A percentile compares a stretch with the other conserved stretches of the same genome.
Conservation (phyloP, 2,329 filamentous ascomycete genomes). For the Cercospora canescens region DNA sequence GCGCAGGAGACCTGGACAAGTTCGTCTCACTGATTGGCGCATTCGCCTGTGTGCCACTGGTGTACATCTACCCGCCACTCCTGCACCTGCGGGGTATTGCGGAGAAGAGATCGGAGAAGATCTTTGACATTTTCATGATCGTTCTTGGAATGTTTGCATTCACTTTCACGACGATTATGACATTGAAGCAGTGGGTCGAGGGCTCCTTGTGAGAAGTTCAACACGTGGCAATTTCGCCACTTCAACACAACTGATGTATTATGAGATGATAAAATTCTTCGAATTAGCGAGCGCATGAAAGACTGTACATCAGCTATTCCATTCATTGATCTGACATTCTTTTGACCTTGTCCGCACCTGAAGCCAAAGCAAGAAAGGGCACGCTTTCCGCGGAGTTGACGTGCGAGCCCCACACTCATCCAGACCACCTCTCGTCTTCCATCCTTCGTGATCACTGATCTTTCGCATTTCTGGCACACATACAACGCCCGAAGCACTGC, state of each 20-base stretch:
- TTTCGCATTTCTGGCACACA: background rate
- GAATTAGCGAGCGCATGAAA: slow-evolving; percentile 1
- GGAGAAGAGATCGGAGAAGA: slow-evolving; percentile 55
- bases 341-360: background rate
- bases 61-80: slow-evolving; percentile 74
- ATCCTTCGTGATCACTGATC: background rate
- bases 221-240: background rate
- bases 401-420: slow-evolving; percentile 1
- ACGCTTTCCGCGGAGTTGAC: background rate
- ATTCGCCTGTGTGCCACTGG: slow-evolving; percentile 72
- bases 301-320: background rate
- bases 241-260: background rate
- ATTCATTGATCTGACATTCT: too few species aligned
- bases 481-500: background rate
- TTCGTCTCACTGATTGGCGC: slow-evolving; percentile 74
- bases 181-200: slow-evolving; percentile 33
- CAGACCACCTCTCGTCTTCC: background rate
- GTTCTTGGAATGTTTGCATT: slow-evolving; percentile 64
- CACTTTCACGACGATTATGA: slow-evolving; percentile 70
- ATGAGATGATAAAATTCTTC: background rate
- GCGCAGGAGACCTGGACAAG: slow-evolving; percentile 69
- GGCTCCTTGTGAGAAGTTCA: slow-evolving; percentile 3
- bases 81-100: slow-evolving; percentile 70
- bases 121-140: slow-evolving; percentile 63
- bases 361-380: background rate